Evolutionary conservation across 495 filamentous ascomycete genomes (phyloP), one percentile per base, ranked within the genome.

Genomic region (Hypoxylon rickii): DNA sequence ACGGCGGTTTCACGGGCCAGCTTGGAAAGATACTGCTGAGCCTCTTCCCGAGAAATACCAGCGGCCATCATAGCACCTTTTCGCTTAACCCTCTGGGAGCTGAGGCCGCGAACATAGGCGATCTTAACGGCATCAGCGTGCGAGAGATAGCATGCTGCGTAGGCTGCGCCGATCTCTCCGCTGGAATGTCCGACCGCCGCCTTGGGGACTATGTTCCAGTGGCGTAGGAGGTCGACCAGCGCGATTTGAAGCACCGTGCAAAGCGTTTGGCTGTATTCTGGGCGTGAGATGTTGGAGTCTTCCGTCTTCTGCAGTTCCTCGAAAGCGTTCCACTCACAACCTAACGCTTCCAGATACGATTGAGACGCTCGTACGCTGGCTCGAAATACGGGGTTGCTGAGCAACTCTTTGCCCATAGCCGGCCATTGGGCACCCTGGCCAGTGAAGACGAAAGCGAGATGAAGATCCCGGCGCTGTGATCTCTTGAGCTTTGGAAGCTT

Each of bases 121-220:
- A n/a, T n/a, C n/a, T n/a, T n/a, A n/a, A n/a, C n/a, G n/a, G n/a
- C n/a, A n/a, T n/a, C n/a, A n/a, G n/a, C n/a, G n/a, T n/a, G n/a
- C n/a, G n/a, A n/a, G n/a, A n/a, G n/a, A n/a, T n/a, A n/a, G n/a
- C n/a, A n/a, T n/a, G n/a, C n/a, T n/a, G n/a, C n/a, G n/a, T n/a
- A n/a, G n/a, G n/a, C n/a, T n/a, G n/a, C n/a, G n/a, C 26, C 71
- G 58, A 85, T 85, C 51, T 86, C 83, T 1, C 83, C 83, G 43
- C 76, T 81, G 0, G 82, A 85, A 58, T 86, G 83, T 2, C 83
- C 82, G 0, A 83, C 69, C 0, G 81, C 78, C 15, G 68, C 68
- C 4, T 50, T 34, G 0, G 80, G 76, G 0, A 22, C 26, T 6
- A 86, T 66, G n/a, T 68, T 70, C 70, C 75, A 83, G 18, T 51